phyloP scores from a whole-genome alignment of 208 protist species.

The Acanthamoeba lenticulata region DNA sequence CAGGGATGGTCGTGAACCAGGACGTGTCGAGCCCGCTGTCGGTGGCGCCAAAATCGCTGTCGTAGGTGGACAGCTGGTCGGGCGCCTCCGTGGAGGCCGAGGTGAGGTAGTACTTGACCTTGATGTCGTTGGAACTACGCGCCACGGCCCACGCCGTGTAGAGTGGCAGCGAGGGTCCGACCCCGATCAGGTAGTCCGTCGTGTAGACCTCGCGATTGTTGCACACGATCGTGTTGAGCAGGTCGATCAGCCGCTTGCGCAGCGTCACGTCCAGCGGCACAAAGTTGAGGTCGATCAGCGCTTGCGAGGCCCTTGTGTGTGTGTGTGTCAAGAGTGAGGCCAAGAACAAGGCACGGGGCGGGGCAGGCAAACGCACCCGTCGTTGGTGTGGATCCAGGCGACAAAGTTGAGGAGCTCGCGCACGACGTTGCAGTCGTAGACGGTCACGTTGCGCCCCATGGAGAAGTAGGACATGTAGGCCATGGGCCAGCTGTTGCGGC shows the following conservation, averaged over 20 bases:
- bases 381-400: constrained; percentile 25
- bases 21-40: neutral
- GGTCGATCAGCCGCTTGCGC: neutral
- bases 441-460: neutral
- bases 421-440: neutral
- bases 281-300: neutral
- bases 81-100: neutral
- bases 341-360: neutral
- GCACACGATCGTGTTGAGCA: neutral
- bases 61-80: neutral
- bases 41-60: neutral
- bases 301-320: neutral
- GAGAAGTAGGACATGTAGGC: constrained; percentile 26
- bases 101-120: neutral
- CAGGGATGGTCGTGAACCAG: neutral
- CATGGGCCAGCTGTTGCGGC: neutral
- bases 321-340: neutral
- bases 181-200: neutral
- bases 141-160: neutral
- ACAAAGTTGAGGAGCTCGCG: constrained; percentile 35
- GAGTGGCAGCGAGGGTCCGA: neutral
- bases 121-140: neutral
- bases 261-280: neutral
- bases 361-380: neutral
- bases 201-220: neutral